These are phyloP conservation scores for Zymoseptoria ardabiliae DNA, from an alignment of 2,329 filamentous ascomycete species.

Conservation along the genomic window DNA sequence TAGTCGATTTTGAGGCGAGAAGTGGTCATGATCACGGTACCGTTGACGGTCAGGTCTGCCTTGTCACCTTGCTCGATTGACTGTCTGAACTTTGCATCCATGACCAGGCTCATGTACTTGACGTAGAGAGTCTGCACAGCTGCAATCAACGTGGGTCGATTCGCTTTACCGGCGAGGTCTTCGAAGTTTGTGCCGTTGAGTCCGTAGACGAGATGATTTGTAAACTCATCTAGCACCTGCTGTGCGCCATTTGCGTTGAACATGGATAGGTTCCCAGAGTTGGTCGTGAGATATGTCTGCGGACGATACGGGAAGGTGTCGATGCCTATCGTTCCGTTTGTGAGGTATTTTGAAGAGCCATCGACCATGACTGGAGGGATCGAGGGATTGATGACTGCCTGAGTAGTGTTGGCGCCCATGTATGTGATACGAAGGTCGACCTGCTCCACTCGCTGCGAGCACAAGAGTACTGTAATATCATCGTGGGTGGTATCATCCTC, in stretches of 20 bases:
- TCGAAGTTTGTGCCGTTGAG: neutral
- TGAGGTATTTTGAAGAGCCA: neutral
- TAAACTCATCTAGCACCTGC: neutral
- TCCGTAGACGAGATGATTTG: neutral
- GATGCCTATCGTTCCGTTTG: slow-evolving; percentile 1
- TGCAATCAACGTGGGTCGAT: slow-evolving; percentile 1
- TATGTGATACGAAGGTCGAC: neutral
- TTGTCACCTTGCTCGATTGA: neutral
- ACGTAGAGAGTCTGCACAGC: slow-evolving; percentile 1
- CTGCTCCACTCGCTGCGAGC: slow-evolving; percentile 1
- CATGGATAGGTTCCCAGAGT: neutral
- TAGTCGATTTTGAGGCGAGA: neutral
- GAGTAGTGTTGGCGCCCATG: neutral
- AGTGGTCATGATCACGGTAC: neutral
- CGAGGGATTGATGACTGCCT: neutral
- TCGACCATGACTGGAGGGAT: neutral
- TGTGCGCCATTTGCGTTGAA: neutral
- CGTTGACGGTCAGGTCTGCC: neutral
- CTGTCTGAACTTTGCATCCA: slow-evolving; percentile 3
- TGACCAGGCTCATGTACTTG: slow-evolving; percentile 6
- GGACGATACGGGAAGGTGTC: slow-evolving; percentile 3
- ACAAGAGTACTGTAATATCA: slow-evolving; percentile 1
- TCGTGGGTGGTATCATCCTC: neutral
- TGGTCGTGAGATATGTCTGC: slow-evolving; percentile 1
- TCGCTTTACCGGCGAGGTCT: slow-evolving; percentile 1